A percentile compares a stretch with the other conserved stretches of the same genome.
phyloP scores from a whole-genome alignment of 2,329 filamentous ascomycete genomes.

The Fusarium robinianum region DNA sequence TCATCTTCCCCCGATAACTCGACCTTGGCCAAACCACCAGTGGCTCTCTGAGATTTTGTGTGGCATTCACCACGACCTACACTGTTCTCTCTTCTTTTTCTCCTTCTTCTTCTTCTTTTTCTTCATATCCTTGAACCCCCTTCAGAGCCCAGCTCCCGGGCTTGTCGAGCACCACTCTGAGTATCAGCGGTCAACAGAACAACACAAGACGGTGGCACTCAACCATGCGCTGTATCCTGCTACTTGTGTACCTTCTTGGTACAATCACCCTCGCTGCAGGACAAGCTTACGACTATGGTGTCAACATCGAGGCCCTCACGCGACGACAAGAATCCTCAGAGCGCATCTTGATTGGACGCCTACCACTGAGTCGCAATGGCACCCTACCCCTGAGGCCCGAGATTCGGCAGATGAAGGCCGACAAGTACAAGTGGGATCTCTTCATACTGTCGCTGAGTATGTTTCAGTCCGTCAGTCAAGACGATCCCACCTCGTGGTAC shows the following conservation, averaged over 20 bases:
- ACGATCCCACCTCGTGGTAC: constrained; percentile 71
- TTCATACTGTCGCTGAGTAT: constrained; percentile 75
- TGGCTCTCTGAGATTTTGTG: too few relatives aligned
- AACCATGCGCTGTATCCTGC: constrained; percentile 21
- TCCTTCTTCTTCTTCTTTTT: too few relatives aligned
- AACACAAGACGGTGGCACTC: neutral
- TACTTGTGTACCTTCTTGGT: constrained; percentile 17
- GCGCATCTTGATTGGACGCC: constrained; percentile 49
- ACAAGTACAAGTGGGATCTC: constrained; percentile 72
- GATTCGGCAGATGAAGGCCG: constrained; percentile 66
- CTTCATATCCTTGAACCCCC: too few relatives aligned
- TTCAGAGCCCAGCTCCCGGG: too few relatives aligned
- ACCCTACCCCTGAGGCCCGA: constrained; percentile 61
- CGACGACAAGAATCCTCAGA: constrained; percentile 46
- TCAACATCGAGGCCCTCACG: constrained; percentile 46
- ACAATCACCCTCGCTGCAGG: constrained; percentile 15
- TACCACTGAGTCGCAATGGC: constrained; percentile 46
- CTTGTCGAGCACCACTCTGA: too few relatives aligned
- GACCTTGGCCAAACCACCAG: too few relatives aligned
- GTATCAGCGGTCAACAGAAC: too few relatives aligned
- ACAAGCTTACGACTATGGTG: constrained; percentile 57
- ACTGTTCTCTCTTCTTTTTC: too few relatives aligned
- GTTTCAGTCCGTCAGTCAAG: constrained; percentile 70
- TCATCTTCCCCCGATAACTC: too few relatives aligned
- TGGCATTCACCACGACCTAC: too few relatives aligned